Base-by-base conservation (phyloP, 164 flowering plant species). In the Tetrastigma voinierianum region DNA sequence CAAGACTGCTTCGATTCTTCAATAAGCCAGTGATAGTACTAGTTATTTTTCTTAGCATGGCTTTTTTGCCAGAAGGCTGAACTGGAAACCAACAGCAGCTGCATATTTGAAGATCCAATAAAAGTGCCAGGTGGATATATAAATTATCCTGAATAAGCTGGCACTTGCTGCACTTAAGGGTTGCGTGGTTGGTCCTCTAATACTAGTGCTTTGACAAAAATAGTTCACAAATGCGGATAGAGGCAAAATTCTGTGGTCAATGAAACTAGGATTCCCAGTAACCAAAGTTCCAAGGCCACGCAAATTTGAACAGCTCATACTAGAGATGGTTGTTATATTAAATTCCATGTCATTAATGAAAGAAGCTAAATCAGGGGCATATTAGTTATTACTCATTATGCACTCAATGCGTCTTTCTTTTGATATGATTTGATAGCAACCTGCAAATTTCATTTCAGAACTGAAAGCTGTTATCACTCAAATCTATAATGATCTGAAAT, bases 271-370 rank as follows among this genome's bases (percentile, higher is more conserved):
- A 78, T 59, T 86, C 54, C 96, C 95, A 14, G 74, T 57, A 57
- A 84, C 86, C 45, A 87, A 51, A 68, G 86, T 81, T 65, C 81
- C 93, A 66, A 87, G 89, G 61, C 81, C 86, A 21, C 90, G 97
- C 65, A 96, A 76, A 56, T 96, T 86, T 12, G 90, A 84, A 72
- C 99, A 96, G 77, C 86, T 93, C 99, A 96, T 93, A 60, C 84
- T 84, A 57, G 99, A 96, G 62, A 96, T 46, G 19, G 98, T 80
- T 13, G 98, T 96, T 67, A 96, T 82, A 58, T 90, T 96, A 64
- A 93, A 88, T 62, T 96, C 97, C 87, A 96, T 71, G 72, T 93
- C 96, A 77, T 87, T 96, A 57, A 65, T 46, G 70, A 96, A 93
- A 46, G 87, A 65, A 19, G 75, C 76, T 56, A 96, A 78, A 55